Conservation (phyloP, 208 protist genomes). For the Porcisia deanei region DNA sequence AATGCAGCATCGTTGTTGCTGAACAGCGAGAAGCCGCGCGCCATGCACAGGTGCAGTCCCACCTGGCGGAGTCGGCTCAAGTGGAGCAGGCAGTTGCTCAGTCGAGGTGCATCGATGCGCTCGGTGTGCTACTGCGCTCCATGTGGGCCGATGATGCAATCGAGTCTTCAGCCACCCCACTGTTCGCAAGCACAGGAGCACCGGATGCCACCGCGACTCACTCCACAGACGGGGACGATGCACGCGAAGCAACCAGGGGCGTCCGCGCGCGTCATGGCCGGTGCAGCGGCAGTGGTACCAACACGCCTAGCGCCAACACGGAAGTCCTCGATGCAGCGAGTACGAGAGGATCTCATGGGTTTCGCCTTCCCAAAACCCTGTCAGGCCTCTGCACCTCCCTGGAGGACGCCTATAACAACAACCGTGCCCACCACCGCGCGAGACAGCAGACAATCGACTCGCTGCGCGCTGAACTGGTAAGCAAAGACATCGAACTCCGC, state of each 20-base stretch:
- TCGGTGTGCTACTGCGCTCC: conserved; percentile 33
- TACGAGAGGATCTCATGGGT: not conserved
- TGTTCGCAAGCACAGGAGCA: not conserved
- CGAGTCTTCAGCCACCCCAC: not conserved
- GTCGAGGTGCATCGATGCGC: conserved; percentile 26
- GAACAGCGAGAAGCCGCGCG: conserved; percentile 20
- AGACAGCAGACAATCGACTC: conserved; percentile 23
- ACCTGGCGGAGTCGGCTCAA: conserved; percentile 29
- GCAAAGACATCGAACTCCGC: conserved; percentile 29
- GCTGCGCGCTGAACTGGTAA: conserved; percentile 16
- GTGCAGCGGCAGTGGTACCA: not conserved
- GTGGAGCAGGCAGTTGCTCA: conserved; percentile 27
- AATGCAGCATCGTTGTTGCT: conserved; percentile 5
- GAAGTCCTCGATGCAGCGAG: not conserved
- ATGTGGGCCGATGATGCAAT: conserved; percentile 44
- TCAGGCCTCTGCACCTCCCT: conserved; percentile 28
- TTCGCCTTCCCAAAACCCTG: conserved; percentile 34
- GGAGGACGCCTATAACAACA: conserved; percentile 29
- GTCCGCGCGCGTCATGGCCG: not conserved
- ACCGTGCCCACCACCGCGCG: conserved; percentile 16
- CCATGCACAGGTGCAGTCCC: conserved; percentile 27
- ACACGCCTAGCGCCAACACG: not conserved
- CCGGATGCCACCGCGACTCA: not conserved
- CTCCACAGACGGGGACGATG: not conserved
- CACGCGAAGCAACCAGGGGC: not conserved